A percentile compares a stretch with the other conserved stretches of the same genome.
phyloP scores from a whole-genome alignment of 164 flowering plant species.

The Buxus sempervirens region DNA sequence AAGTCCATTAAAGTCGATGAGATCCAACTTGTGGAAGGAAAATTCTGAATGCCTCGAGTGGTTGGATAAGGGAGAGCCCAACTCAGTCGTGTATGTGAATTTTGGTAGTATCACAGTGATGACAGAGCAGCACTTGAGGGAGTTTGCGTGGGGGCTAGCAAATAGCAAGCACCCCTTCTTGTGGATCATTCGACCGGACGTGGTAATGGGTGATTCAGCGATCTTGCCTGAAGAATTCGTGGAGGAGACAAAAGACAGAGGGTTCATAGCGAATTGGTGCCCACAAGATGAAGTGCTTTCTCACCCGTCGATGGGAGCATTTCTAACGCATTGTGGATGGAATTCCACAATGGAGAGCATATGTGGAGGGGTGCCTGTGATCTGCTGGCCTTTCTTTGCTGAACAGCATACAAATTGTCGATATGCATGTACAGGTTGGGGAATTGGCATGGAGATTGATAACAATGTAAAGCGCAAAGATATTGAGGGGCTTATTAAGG shows the following conservation, averaged over 20 bases:
- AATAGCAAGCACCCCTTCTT: slow-evolving; percentile 28
- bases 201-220: slow-evolving; percentile 28
- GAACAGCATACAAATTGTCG: slow-evolving; percentile 36
- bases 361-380: slow-evolving; percentile 30
- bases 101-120: slow-evolving; percentile 34
- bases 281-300: slow-evolving; percentile 33
- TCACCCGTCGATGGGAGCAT: slow-evolving; percentile 34
- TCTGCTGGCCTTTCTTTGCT: slow-evolving; percentile 39
- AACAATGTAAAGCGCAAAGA: slow-evolving; percentile 26
- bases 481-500: slow-evolving; percentile 18
- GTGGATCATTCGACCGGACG: slow-evolving; percentile 40
- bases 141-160: slow-evolving; percentile 45
- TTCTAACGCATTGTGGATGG: slow-evolving; percentile 45
- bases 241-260: slow-evolving; percentile 23
- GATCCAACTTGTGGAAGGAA: slow-evolving; percentile 35
- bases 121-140: slow-evolving; percentile 22
- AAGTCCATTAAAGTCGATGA: slow-evolving; percentile 7
- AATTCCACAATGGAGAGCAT: slow-evolving; percentile 39
- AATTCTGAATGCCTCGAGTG: slow-evolving; percentile 28
- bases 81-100: slow-evolving; percentile 34
- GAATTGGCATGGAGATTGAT: slow-evolving; percentile 34
- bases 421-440: slow-evolving; percentile 26
- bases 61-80: slow-evolving; percentile 23
- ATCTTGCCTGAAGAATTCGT: slow-evolving; percentile 21
- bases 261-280: slow-evolving; percentile 32